These are phyloP conservation scores for Choricystis sp. DNA, from an alignment of 139 green algal species.

Conservation along the genomic window DNA sequence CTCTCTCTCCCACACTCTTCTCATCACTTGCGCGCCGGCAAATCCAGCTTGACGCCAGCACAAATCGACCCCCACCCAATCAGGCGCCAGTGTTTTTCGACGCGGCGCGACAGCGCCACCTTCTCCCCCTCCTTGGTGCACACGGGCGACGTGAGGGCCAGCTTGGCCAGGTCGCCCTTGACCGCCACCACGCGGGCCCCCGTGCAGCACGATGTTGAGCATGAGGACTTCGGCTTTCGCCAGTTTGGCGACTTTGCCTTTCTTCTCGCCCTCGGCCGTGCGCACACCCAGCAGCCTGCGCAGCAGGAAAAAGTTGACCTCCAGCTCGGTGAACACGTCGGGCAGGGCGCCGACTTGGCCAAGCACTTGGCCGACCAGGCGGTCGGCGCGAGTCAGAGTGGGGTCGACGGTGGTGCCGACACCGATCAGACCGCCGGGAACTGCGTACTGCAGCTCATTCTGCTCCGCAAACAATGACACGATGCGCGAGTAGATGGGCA, in stretches of 20 bases:
- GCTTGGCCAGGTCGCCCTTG: slow-evolving; percentile 95
- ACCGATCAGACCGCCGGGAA: slow-evolving; percentile 94
- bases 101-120: slow-evolving; percentile 79
- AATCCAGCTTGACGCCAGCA: neutral
- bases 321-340: slow-evolving; percentile 93
- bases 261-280: slow-evolving; percentile 68
- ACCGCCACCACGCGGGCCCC: slow-evolving; percentile 87
- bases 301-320: slow-evolving; percentile 99
- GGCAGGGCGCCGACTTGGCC: slow-evolving; percentile 85
- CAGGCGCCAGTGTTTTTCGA: slow-evolving; percentile 97
- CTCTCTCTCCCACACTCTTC: no score
- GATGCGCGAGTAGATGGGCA: slow-evolving; percentile 91
- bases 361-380: slow-evolving; percentile 93
- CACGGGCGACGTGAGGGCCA: slow-evolving; percentile 92
- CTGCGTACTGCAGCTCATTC: slow-evolving; percentile 92
- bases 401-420: slow-evolving; percentile 98
- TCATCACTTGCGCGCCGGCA: neutral
- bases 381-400: slow-evolving; percentile 89
- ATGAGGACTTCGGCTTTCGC: slow-evolving; percentile 97
- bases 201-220: slow-evolving; percentile 99
- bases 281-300: slow-evolving; percentile 86
- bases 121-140: slow-evolving; percentile 98
- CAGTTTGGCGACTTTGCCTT: slow-evolving; percentile 92
- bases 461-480: slow-evolving; percentile 91
- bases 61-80: slow-evolving; percentile 93